These are phyloP conservation scores for Boletus rubroflammeus DNA, from an alignment of 768 basidiomycete genomes.

Conservation along the genomic window DNA sequence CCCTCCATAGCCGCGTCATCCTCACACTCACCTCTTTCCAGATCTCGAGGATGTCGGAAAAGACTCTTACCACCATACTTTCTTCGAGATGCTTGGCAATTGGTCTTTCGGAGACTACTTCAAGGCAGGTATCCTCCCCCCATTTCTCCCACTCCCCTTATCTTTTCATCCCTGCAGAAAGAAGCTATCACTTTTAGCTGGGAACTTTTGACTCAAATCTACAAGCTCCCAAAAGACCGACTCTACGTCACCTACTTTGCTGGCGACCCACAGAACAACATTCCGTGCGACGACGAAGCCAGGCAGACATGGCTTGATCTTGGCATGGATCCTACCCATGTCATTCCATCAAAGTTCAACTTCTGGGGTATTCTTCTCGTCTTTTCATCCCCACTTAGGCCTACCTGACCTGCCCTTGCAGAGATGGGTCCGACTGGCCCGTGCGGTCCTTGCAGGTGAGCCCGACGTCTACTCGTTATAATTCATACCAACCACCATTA, in stretches of 20 bases:
- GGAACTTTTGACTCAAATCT: constrained; percentile 90
- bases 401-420: constrained; percentile 31
- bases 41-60: constrained; percentile 99
- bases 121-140: constrained; percentile 57
- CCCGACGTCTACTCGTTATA: not conserved
- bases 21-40: constrained; percentile 30
- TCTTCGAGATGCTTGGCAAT: constrained; percentile 99
- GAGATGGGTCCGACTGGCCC: constrained; percentile 99
- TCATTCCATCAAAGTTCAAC: constrained; percentile 95
- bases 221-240: constrained; percentile 82
- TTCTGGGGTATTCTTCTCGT: constrained; percentile 82
- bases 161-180: constrained; percentile 48
- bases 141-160: not conserved
- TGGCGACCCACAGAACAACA: constrained; percentile 79
- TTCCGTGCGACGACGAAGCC: constrained; percentile 88
- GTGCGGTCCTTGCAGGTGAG: constrained; percentile 91
- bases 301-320: constrained; percentile 84
- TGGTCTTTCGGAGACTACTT: constrained; percentile 99
- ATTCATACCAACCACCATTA: constrained; percentile 2
- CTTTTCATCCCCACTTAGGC: not conserved
- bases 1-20: not conserved
- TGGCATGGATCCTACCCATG: constrained; percentile 85
- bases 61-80: constrained; percentile 96
- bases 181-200: constrained; percentile 93
- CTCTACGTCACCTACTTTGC: constrained; percentile 98